Evolutionary conservation across 768 basidiomycete species (phyloP).

Genomic region (Kwoniella mangroviensis): DNA sequence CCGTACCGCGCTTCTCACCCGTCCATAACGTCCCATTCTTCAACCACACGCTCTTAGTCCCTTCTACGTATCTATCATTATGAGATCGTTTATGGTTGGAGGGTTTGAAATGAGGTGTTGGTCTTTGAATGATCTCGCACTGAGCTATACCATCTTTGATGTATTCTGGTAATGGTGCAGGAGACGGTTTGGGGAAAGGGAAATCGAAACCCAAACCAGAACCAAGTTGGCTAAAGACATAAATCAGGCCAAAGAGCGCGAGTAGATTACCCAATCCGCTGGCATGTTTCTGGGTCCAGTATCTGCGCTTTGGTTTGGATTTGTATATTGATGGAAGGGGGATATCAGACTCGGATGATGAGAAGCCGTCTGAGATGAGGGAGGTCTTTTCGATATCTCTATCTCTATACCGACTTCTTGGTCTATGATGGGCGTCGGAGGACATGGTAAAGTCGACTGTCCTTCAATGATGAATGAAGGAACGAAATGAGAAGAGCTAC

Average conservation of each 20-base stretch:
- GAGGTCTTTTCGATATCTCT: constrained; percentile 13
- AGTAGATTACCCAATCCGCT: neutral
- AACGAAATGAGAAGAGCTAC: too few species aligned
- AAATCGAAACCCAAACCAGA: constrained; percentile 21
- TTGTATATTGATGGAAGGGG: constrained; percentile 6
- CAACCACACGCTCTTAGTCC: constrained; percentile 65
- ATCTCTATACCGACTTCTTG: constrained; percentile 5
- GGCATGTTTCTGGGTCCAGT: neutral
- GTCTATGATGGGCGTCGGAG: neutral
- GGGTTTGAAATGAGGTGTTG: constrained; percentile 40
- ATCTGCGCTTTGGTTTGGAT: neutral
- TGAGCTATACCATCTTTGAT: constrained; percentile 50
- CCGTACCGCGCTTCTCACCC: constrained; percentile 66
- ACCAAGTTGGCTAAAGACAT: neutral
- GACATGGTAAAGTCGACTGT: neutral
- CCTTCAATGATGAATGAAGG: too few species aligned
- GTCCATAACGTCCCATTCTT: constrained; percentile 81
- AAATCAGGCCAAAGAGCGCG: neutral
- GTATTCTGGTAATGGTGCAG: constrained; percentile 32
- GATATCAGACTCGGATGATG: neutral
- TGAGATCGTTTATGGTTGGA: constrained; percentile 32
- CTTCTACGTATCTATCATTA: constrained; percentile 58
- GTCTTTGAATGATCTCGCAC: constrained; percentile 49
- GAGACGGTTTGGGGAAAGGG: constrained; percentile 40
- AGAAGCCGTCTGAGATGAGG: neutral